Percentiles rank a stretch among this genome's conserved stretches.
Evolutionary conservation across 345 rosid genomes (phyloP).

Genomic region (Aurinia saxatilis): DNA sequence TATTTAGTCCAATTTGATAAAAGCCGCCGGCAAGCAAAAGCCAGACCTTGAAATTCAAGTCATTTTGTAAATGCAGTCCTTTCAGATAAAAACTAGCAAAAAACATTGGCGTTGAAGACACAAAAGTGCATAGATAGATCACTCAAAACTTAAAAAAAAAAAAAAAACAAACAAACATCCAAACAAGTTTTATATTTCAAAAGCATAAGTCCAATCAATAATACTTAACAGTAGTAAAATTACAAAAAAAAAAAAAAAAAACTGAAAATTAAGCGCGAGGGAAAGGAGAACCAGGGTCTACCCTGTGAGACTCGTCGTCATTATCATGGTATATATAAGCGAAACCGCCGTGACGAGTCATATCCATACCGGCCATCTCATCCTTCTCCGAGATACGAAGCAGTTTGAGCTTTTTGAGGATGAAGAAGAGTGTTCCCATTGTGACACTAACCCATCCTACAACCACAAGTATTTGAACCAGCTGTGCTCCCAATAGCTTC

Average conservation of each 20-base stretch:
- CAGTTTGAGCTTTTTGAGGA: slow-evolving; percentile 47
- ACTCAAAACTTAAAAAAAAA: no score
- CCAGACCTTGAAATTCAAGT: no score
- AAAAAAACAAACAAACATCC: no score
- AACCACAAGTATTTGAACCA: slow-evolving; percentile 55
- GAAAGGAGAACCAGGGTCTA: slow-evolving; percentile 21
- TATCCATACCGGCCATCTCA: slow-evolving; percentile 80
- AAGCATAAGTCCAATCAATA: not conserved
- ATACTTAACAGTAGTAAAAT: not conserved
- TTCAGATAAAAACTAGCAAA: no score
- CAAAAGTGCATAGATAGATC: not conserved
- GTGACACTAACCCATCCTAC: slow-evolving; percentile 70
- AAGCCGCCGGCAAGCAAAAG: no score
- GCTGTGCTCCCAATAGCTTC: slow-evolving; percentile 61
- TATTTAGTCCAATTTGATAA: no score
- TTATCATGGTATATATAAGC: slow-evolving; percentile 69
- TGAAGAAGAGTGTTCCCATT: slow-evolving; percentile 60
- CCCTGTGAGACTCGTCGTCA: slow-evolving; percentile 32
- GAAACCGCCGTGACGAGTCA: slow-evolving; percentile 78
- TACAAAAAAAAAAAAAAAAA: no score
- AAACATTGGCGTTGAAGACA: no score
- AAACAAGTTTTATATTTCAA: not conserved
- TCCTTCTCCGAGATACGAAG: slow-evolving; percentile 65
- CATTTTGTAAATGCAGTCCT: no score
- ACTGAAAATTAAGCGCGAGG: not conserved